A percentile compares a stretch with the other conserved stretches of the same genome.
These are phyloP conservation scores for Gastrolobium bilobum DNA, from an alignment of 306 rosid genomes.

Conservation along the genomic window DNA sequence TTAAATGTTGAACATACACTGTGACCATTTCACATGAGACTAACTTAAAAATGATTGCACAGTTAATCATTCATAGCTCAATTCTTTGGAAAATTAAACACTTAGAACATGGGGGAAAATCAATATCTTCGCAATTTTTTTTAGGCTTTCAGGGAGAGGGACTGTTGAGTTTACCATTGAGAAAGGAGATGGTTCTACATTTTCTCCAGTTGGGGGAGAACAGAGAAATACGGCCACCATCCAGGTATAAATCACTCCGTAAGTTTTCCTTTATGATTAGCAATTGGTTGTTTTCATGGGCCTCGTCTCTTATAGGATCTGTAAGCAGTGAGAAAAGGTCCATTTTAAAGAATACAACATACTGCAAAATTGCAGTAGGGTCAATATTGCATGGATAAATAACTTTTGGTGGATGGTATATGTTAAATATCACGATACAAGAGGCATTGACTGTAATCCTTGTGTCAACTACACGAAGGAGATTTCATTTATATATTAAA, in stretches of 20 bases:
- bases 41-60: neutral
- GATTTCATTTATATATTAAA: too few species aligned
- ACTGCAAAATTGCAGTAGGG: slow-evolving; percentile 17
- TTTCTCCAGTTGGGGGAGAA: slow-evolving; percentile 91
- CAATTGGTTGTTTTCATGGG: slow-evolving; percentile 22
- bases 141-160: slow-evolving; percentile 92
- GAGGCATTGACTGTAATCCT: too few species aligned
- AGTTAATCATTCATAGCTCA: slow-evolving; percentile 14
- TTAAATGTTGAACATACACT: slow-evolving; percentile 14
- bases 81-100: neutral
- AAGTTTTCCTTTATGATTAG: slow-evolving; percentile 28
- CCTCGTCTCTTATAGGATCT: slow-evolving; percentile 33
- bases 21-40: slow-evolving; percentile 11
- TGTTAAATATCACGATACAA: too few species aligned
- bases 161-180: slow-evolving; percentile 83
- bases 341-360: slow-evolving; percentile 2
- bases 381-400: slow-evolving; percentile 26
- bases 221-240: slow-evolving; percentile 73
- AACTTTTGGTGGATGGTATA: neutral
- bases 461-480: too few species aligned
- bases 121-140: slow-evolving; percentile 51
- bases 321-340: slow-evolving; percentile 10
- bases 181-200: slow-evolving; percentile 83
- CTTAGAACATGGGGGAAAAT: slow-evolving; percentile 16
- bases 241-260: slow-evolving; percentile 63